Evolutionary conservation across 805 yeast species (phyloP), one percentile per base, ranked within the genome.

Genomic region (Candida chilensis): DNA sequence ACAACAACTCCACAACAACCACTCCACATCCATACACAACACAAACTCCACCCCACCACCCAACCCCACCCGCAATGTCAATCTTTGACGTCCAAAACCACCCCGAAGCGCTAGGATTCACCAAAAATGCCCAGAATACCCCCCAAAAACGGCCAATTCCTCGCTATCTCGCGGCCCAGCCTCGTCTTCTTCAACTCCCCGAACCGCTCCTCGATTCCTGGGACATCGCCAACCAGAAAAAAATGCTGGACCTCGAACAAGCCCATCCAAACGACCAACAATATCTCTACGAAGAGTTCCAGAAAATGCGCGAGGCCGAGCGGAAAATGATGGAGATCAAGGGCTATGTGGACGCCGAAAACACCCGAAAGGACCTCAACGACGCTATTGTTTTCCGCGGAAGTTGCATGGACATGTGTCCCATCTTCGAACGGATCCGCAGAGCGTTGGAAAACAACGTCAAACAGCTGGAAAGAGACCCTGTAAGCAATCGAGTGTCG

Each of bases 331-430:
- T 88, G 95, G 95, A 87, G 45, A 53, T 60, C 1, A 56, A 74
- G 34, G 94, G 94, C 1, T 57, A 86, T 4, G 96, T 92, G 3
- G 98, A 92, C 51, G 79, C 78, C 27, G 95, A 85, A 39, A 87
- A 86, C 38, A 74, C 72, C 0, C 73, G 86, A 25, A 86, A 87
- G 52, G 77, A 79, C 32, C 62, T 92, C n/a, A 77, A 73, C 36
- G 94, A 90, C 36, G 98, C 97, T 2, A 85, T 92, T 30, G 52
- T 68, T 2, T 92, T 92, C 47, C 72, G 74, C 35, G 99, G 99
- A 3, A 71, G 94, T 1, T 92, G 98, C 52, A 50, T 61, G 27
- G 95, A 86, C 37, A 92, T 90, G 97, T 92, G 98, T 52, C 97
- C 99, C 1, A 72, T 74, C 0, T 90, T 78, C 55, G 98, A 92